phyloP scores from a whole-genome alignment of 805 yeast species.

The Nakazawaea sp. region DNA sequence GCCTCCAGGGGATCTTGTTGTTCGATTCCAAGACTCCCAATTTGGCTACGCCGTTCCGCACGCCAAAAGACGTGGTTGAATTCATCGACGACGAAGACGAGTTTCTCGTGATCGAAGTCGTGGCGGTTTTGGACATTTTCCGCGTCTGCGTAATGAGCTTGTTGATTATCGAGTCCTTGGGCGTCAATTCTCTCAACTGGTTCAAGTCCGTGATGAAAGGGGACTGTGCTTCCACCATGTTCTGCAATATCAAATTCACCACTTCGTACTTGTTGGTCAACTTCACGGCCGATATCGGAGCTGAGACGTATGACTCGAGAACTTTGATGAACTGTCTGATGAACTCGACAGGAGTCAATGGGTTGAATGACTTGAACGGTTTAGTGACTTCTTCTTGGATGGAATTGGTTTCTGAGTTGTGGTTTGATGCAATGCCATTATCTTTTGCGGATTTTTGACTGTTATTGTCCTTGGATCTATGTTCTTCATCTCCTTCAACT shows the following conservation, averaged over 20 bases:
- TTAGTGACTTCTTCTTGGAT: background rate
- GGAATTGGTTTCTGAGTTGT: background rate
- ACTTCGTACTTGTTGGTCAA: constrained; percentile 68
- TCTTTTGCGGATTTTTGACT: constrained; percentile 2
- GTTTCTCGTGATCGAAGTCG: constrained; percentile 19
- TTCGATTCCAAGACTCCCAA: constrained; percentile 23
- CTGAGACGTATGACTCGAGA: constrained; percentile 34
- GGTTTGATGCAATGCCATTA: background rate
- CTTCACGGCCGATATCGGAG: constrained; percentile 47
- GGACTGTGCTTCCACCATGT: constrained; percentile 70
- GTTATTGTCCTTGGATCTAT: constrained; percentile 1
- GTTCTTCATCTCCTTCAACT: constrained; percentile 2
- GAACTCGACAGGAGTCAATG: constrained; percentile 36
- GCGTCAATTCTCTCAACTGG: constrained; percentile 61
- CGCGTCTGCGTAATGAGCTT: constrained; percentile 38
- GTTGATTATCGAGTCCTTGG: constrained; percentile 50
- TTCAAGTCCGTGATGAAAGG: constrained; percentile 73
- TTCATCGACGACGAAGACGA: constrained; percentile 6
- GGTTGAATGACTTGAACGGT: constrained; percentile 30
- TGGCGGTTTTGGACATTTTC: constrained; percentile 24
- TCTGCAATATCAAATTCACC: constrained; percentile 62
- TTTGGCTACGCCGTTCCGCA: background rate
- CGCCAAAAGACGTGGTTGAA: constrained; percentile 1
- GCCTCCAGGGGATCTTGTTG: constrained; percentile 69
- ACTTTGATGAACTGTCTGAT: constrained; percentile 31